phyloP scores from a whole-genome alignment of 208 protist species.

The Spongospora subterranea region DNA sequence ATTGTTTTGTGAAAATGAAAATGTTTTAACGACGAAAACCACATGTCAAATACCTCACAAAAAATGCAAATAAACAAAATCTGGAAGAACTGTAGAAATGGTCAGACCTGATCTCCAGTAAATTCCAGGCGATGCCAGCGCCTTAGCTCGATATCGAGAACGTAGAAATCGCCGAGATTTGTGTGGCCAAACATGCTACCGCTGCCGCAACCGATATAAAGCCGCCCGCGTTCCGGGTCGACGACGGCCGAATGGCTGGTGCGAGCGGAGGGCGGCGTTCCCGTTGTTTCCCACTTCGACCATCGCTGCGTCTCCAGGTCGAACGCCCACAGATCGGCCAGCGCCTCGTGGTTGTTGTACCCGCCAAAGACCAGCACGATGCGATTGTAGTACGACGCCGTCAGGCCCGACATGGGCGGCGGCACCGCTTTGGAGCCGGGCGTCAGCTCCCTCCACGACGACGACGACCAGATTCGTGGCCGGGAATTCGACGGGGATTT shows the following conservation, averaged over 20 bases:
- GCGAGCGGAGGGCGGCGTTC: neutral
- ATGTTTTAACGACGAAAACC: no score
- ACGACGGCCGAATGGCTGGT: conserved; percentile 24
- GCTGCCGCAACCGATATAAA: conserved; percentile 25
- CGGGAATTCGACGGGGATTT: neutral
- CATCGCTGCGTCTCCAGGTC: neutral
- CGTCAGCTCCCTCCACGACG: neutral
- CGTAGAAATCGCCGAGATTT: conserved; percentile 7
- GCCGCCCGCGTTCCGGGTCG: neutral
- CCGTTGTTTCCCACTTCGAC: neutral
- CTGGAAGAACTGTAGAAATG: no score
- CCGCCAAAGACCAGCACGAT: neutral
- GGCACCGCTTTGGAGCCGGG: neutral
- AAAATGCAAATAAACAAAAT: no score
- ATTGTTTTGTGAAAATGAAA: no score
- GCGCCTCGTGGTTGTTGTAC: neutral
- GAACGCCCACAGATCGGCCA: neutral
- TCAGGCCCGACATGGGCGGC: conserved; percentile 52
- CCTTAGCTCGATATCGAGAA: neutral
- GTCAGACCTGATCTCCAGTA: neutral
- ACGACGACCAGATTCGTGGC: neutral
- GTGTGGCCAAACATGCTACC: conserved; percentile 5
- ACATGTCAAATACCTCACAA: no score
- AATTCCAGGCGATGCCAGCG: neutral
- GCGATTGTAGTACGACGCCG: neutral